Percentiles rank a stretch among this genome's conserved stretches.
Evolutionary conservation across 495 filamentous ascomycete genomes (phyloP).

Genomic region (Oleoguttula mirabilis): DNA sequence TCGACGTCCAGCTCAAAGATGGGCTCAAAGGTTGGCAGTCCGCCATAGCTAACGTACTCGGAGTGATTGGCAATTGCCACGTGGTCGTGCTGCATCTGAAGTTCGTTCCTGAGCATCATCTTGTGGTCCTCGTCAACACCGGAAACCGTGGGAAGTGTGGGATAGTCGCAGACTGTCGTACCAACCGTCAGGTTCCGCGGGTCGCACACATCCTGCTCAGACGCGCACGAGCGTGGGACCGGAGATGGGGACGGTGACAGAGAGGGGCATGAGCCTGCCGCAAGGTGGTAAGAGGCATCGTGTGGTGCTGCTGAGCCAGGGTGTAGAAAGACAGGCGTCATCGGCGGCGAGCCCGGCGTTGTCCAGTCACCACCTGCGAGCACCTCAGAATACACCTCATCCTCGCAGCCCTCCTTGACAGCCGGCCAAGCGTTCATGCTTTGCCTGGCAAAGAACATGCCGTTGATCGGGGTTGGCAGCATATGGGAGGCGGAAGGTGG

Average conservation of each 20-base stretch:
- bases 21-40: slow-evolving; percentile 68
- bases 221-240: slow-evolving; percentile 55
- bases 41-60: slow-evolving; percentile 43
- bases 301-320: slow-evolving; percentile 32
- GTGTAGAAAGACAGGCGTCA: slow-evolving; percentile 56
- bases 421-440: slow-evolving; percentile 47
- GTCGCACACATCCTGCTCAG: slow-evolving; percentile 78
- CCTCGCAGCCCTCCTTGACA: slow-evolving; percentile 71
- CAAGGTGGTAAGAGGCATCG: slow-evolving; percentile 59
- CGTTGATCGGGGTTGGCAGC: slow-evolving; percentile 70
- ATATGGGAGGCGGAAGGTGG: slow-evolving; percentile 65
- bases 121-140: slow-evolving; percentile 65
- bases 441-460: slow-evolving; percentile 62
- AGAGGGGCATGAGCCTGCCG: slow-evolving; percentile 68
- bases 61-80: slow-evolving; percentile 33
- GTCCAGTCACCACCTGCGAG: slow-evolving; percentile 68
- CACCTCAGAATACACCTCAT: slow-evolving; percentile 60
- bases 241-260: slow-evolving; percentile 73
- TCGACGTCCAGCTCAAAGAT: slow-evolving; percentile 88
- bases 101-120: slow-evolving; percentile 49
- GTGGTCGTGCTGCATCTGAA: slow-evolving; percentile 35
- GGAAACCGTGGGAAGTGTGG: slow-evolving; percentile 55
- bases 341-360: slow-evolving; percentile 58
- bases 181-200: slow-evolving; percentile 82
- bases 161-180: slow-evolving; percentile 49